Evolutionary conservation across 129 eudicot species (phyloP).

Genomic region (Pittosporum tobira): DNA sequence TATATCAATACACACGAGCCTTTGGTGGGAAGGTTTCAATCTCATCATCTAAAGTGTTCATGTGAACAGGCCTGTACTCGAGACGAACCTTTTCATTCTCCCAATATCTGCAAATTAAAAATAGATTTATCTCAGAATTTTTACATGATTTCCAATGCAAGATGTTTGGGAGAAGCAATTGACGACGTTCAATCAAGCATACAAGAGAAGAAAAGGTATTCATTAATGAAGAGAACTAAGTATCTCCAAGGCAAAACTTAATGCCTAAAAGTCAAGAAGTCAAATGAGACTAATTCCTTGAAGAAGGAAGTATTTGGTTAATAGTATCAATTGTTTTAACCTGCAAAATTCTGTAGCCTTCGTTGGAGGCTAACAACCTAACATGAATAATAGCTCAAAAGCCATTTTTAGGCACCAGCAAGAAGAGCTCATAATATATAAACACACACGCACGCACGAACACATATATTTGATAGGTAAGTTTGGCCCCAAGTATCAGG

Average conservation of each 20-base stretch:
- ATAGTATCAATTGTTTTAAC: neutral
- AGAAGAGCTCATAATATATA: no score
- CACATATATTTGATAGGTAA: no score
- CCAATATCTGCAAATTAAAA: conserved; percentile 63
- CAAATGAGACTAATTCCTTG: neutral
- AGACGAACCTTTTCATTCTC: conserved; percentile 86
- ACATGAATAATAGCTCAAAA: neutral
- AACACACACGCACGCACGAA: no score
- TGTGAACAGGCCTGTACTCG: conserved; percentile 90
- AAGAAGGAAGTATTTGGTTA: neutral
- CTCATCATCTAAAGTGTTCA: conserved; percentile 91
- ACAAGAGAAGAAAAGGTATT: no score
- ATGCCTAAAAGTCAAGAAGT: neutral
- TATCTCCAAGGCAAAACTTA: no score
- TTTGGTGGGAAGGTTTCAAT: conserved; percentile 88
- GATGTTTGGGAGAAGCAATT: neutral
- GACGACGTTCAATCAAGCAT: no score
- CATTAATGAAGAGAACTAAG: no score
- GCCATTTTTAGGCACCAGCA: no score
- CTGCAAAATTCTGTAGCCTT: neutral
- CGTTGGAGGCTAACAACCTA: neutral
- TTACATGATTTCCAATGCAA: neutral
- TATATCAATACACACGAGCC: conserved; percentile 74
- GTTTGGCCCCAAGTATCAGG: no score
- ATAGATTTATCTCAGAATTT: neutral